Evolutionary conservation across 345 rosid species (phyloP).

Genomic region (Zanthoxylum bungeanum): DNA sequence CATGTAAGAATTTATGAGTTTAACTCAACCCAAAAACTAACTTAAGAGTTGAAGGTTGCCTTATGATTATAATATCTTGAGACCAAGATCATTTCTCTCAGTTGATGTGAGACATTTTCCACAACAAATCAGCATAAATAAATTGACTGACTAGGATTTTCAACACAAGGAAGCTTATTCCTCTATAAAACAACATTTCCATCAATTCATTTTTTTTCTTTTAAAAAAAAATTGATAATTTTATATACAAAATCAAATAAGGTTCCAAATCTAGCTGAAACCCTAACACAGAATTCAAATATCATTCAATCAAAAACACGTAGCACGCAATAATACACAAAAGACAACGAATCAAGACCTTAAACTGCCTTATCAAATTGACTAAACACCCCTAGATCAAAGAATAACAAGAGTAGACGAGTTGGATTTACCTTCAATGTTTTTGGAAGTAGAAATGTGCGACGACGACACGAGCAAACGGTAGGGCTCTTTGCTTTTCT

Average conservation of each 20-base stretch:
- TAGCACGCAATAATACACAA: neutral
- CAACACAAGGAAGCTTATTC: neutral
- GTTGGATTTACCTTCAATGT: neutral
- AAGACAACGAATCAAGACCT: neutral
- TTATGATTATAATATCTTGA: too few species aligned
- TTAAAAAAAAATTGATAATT: neutral
- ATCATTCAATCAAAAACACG: neutral
- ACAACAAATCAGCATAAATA: too few species aligned
- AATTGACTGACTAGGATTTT: neutral
- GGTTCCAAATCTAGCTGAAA: neutral
- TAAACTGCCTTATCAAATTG: neutral
- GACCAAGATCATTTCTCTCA: too few species aligned
- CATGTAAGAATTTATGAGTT: too few species aligned
- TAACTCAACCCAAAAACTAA: too few species aligned
- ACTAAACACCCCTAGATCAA: slow-evolving; percentile 4
- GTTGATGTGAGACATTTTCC: too few species aligned
- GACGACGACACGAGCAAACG: neutral
- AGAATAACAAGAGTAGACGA: neutral
- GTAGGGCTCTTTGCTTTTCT: neutral
- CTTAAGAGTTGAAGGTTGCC: too few species aligned
- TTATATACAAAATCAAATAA: neutral
- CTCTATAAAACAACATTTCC: neutral
- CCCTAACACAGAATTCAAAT: neutral
- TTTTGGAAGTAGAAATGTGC: neutral
- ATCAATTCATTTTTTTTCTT: neutral